These are phyloP conservation scores for Corrigiola litoralis DNA, from an alignment of 179 eudicot genomes.

Conservation along the genomic window DNA sequence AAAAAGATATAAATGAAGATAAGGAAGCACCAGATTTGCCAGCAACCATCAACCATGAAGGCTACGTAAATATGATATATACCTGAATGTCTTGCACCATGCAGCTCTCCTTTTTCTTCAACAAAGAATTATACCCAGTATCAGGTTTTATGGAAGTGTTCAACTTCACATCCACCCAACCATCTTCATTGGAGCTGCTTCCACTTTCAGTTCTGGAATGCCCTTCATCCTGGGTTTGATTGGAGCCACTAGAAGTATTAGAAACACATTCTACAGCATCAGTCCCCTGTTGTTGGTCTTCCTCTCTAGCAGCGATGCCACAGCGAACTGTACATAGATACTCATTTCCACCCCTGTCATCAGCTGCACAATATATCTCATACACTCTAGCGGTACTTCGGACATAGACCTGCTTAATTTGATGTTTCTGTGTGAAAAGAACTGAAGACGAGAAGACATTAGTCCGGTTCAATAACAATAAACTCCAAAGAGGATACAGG, in stretches of 20 bases:
- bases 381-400: conserved; percentile 81
- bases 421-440: conserved; percentile 54
- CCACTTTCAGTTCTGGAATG: conserved; percentile 31
- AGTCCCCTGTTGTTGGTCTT: conserved; percentile 33
- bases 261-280: conserved; percentile 30
- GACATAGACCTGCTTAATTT: conserved; percentile 71
- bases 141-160: conserved; percentile 30
- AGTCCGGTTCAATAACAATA: not conserved
- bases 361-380: conserved; percentile 65
- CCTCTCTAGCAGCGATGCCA: conserved; percentile 51
- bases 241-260: conserved; percentile 23
- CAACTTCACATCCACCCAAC: conserved; percentile 78
- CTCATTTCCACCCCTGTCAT: conserved; percentile 39
- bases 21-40: not conserved
- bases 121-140: conserved; percentile 17
- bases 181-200: conserved; percentile 50
- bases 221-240: conserved; percentile 27
- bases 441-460: conserved; percentile 39
- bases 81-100: conserved; percentile 41
- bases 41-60: not conserved
- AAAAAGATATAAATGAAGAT: not conserved
- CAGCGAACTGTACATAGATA: conserved; percentile 92
- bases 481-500: not conserved
- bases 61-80: not conserved
- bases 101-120: conserved; percentile 22